Percentiles rank a stretch among this genome's conserved stretches.
phyloP scores from a whole-genome alignment of 768 basidiomycete species.

The Amanita polypyramis region DNA sequence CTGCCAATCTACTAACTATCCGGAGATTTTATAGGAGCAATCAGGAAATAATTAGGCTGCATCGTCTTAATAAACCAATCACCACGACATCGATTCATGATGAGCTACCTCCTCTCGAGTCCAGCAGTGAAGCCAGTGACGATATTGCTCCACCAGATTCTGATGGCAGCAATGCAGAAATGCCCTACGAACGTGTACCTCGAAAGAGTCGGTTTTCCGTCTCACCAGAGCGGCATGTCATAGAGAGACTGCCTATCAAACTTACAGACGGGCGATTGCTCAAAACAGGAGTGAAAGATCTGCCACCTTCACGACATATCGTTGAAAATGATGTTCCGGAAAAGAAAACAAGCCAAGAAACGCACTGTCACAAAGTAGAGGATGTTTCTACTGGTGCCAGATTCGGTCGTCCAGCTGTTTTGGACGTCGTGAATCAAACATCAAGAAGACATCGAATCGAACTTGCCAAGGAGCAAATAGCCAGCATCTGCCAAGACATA shows the following conservation, averaged over 20 bases:
- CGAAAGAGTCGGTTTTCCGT: constrained; percentile 38
- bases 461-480: constrained; percentile 89
- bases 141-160: constrained; percentile 16
- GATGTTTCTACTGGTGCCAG: constrained; percentile 78
- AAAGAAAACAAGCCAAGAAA: constrained; percentile 18
- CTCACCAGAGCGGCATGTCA: constrained; percentile 36
- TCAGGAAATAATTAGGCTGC: constrained; percentile 67
- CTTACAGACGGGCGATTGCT: constrained; percentile 71
- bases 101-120: constrained; percentile 61
- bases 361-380: constrained; percentile 30
- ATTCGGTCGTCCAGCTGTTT: constrained; percentile 76
- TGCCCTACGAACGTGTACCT: constrained; percentile 61
- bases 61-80: constrained; percentile 51
- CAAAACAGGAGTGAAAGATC: constrained; percentile 33
- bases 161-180: constrained; percentile 54
- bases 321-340: constrained; percentile 23
- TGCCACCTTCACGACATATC: constrained; percentile 10
- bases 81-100: constrained; percentile 33
- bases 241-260: constrained; percentile 77
- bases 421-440: constrained; percentile 55
- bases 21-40: constrained; percentile 52
- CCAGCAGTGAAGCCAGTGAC: constrained; percentile 28
- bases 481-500: constrained; percentile 87
- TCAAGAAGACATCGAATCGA: constrained; percentile 60
- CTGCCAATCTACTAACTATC: background rate